A percentile compares a stretch with the other conserved stretches of the same genome.
Evolutionary conservation across 192 early-diverging fungal genomes (phyloP).

Genomic region (Kappamyces sp.): DNA sequence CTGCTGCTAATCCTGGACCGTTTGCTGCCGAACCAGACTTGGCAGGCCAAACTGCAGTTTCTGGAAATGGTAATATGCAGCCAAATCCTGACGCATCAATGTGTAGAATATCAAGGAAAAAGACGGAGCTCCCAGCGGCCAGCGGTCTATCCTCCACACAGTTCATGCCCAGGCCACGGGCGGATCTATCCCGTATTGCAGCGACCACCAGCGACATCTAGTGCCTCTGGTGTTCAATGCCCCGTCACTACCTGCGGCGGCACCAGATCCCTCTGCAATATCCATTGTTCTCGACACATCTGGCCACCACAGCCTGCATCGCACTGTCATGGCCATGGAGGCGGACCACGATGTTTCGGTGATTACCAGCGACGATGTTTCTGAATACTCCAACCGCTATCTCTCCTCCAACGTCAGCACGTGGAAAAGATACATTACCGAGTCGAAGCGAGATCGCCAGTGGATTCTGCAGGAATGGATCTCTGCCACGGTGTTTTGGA

Average conservation of each 20-base stretch:
- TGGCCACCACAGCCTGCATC: not conserved
- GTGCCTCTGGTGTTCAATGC: not conserved
- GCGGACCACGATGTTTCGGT: slow-evolving; percentile 1
- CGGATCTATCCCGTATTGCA: slow-evolving; percentile 3
- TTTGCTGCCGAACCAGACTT: slow-evolving; percentile 11
- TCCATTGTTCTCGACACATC: not conserved
- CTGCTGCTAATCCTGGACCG: slow-evolving; percentile 2
- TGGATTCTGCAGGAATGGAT: slow-evolving; percentile 14
- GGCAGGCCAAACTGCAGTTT: slow-evolving; percentile 8
- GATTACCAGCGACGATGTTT: slow-evolving; percentile 4
- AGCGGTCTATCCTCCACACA: not conserved
- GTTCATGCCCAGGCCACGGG: not conserved
- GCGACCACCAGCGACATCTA: slow-evolving; percentile 2
- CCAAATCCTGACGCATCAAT: not conserved
- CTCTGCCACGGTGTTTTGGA: slow-evolving; percentile 9
- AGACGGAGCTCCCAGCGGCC: not conserved
- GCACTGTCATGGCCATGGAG: not conserved
- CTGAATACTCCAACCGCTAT: slow-evolving; percentile 6
- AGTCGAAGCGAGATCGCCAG: slow-evolving; percentile 6
- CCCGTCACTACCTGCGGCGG: too few species aligned
- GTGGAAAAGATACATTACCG: not conserved
- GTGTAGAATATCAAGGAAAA: not conserved
- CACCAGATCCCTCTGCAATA: too few species aligned
- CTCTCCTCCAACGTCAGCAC: slow-evolving; percentile 2
- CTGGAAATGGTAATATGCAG: not conserved